Evolutionary conservation across 2,329 filamentous ascomycete genomes (phyloP).

Genomic region (Fusarium chlamydosporum): DNA sequence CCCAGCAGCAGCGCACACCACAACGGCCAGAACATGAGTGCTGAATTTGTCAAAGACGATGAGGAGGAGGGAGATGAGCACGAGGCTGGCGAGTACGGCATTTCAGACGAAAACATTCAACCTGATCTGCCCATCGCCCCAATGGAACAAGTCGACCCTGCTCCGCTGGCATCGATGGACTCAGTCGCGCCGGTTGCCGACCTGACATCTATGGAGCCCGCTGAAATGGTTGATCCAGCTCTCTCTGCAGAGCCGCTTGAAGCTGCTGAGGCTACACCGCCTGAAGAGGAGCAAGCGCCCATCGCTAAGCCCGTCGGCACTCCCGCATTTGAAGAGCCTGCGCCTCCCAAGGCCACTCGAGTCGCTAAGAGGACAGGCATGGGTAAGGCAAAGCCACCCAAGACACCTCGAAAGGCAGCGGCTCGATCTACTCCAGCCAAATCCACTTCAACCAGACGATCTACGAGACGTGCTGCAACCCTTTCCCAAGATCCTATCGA

Average conservation of each 20-base stretch:
- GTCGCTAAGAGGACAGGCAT: slow-evolving; percentile 47
- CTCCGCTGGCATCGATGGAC: slow-evolving; percentile 36
- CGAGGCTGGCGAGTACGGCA: slow-evolving; percentile 31
- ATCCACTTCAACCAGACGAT: slow-evolving; percentile 42
- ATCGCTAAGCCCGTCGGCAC: slow-evolving; percentile 28
- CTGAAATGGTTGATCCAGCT: slow-evolving; percentile 44
- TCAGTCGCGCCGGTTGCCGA: slow-evolving; percentile 24
- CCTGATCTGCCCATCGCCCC: slow-evolving; percentile 51
- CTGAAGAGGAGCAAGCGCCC: slow-evolving; percentile 25
- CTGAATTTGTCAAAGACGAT: slow-evolving; percentile 52
- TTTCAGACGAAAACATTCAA: slow-evolving; percentile 46
- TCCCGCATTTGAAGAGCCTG: slow-evolving; percentile 41
- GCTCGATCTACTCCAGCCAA: slow-evolving; percentile 49
- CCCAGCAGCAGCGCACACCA: slow-evolving; percentile 22
- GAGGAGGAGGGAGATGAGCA: slow-evolving; percentile 48
- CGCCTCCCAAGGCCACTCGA: slow-evolving; percentile 48
- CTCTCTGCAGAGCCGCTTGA: slow-evolving; percentile 34
- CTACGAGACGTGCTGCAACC: slow-evolving; percentile 46
- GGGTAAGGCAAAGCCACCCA: slow-evolving; percentile 41
- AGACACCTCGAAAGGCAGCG: slow-evolving; percentile 38
- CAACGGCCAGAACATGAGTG: slow-evolving; percentile 40
- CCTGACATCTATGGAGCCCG: slow-evolving; percentile 25
- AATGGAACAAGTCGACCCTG: slow-evolving; percentile 47
- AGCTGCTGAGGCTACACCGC: not conserved
- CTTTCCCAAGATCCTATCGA: slow-evolving; percentile 53